A percentile compares a stretch with the other conserved stretches of the same genome.
Conservation (phyloP, 768 basidiomycete genomes). For the Mycena olivaceomarginata region DNA sequence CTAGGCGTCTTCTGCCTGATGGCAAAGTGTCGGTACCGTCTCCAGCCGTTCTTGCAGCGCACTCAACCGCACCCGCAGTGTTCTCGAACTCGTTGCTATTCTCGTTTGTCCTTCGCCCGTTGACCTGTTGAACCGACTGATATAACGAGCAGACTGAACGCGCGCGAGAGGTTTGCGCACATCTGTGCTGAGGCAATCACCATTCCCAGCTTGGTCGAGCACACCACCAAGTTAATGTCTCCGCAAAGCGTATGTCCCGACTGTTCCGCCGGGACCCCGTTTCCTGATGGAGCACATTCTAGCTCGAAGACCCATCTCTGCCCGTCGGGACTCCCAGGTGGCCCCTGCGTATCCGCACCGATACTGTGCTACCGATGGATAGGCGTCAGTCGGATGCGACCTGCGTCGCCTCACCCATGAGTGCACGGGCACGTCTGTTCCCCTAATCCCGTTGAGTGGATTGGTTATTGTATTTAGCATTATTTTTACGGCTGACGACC, state of each 20-base stretch:
- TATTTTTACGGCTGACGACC: no score
- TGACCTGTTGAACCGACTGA: not conserved
- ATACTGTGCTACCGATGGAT: not conserved
- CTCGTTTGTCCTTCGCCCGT: not conserved
- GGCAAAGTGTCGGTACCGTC: constrained; percentile 18
- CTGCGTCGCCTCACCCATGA: not conserved
- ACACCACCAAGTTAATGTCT: not conserved
- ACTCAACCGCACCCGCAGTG: constrained; percentile 5
- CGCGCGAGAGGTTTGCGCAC: constrained; percentile 21
- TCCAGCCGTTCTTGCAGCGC: not conserved
- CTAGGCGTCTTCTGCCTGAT: constrained; percentile 10
- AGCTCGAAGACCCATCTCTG: not conserved
- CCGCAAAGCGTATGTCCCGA: not conserved
- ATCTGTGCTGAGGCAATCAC: constrained; percentile 11
- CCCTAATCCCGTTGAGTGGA: no score
- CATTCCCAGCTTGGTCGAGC: not conserved
- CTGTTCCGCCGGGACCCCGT: not conserved
- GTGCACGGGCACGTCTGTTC: no score
- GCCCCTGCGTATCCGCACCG: not conserved
- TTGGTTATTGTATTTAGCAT: no score
- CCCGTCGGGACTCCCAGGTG: not conserved
- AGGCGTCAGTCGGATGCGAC: not conserved
- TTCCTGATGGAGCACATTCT: not conserved
- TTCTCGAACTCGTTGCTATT: constrained; percentile 29
- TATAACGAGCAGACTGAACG: constrained; percentile 7